A percentile compares a stretch with the other conserved stretches of the same genome.
These are phyloP conservation scores for Periglandula ipomoeae DNA, from an alignment of 2,329 filamentous ascomycete genomes.

Conservation along the genomic window DNA sequence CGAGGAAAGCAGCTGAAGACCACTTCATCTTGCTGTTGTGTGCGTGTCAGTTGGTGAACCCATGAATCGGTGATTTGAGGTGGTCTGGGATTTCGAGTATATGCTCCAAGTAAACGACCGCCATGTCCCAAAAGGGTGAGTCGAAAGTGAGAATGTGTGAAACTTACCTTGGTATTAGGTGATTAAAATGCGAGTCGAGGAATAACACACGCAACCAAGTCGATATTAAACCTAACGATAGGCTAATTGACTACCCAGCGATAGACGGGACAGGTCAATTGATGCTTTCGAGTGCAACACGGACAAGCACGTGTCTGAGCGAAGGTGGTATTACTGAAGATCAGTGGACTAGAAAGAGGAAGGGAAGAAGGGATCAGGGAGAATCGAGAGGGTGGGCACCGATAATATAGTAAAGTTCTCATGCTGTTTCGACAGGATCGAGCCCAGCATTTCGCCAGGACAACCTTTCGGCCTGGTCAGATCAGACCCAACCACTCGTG, in stretches of 20 bases:
- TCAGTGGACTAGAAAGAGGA: not conserved
- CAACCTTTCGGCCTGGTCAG: not conserved
- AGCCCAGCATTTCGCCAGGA: not conserved
- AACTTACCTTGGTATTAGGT: slow-evolving; percentile 6
- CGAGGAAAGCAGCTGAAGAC: slow-evolving; percentile 17
- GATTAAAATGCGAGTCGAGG: not conserved
- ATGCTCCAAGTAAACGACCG: too few species aligned
- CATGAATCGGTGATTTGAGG: not conserved
- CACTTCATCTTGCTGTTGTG: slow-evolving; percentile 25
- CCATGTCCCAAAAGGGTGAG: slow-evolving; percentile 5
- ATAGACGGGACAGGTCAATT: slow-evolving; percentile 28
- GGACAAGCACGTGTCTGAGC: slow-evolving; percentile 9
- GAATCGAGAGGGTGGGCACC: slow-evolving; percentile 6
- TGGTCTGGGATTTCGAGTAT: not conserved
- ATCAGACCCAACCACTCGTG: too few species aligned
- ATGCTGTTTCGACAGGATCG: not conserved
- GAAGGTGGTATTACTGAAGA: slow-evolving; percentile 4
- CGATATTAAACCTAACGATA: slow-evolving; percentile 5
- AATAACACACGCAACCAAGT: not conserved
- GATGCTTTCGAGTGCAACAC: slow-evolving; percentile 4
- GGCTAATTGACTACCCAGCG: slow-evolving; percentile 8
- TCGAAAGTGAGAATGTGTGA: not conserved
- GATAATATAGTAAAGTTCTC: slow-evolving; percentile 8
- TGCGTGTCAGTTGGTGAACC: not conserved
- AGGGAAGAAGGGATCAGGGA: not conserved